These are phyloP conservation scores for Aspergillus felis DNA, from an alignment of 2,329 filamentous ascomycete genomes.

Conservation along the genomic window DNA sequence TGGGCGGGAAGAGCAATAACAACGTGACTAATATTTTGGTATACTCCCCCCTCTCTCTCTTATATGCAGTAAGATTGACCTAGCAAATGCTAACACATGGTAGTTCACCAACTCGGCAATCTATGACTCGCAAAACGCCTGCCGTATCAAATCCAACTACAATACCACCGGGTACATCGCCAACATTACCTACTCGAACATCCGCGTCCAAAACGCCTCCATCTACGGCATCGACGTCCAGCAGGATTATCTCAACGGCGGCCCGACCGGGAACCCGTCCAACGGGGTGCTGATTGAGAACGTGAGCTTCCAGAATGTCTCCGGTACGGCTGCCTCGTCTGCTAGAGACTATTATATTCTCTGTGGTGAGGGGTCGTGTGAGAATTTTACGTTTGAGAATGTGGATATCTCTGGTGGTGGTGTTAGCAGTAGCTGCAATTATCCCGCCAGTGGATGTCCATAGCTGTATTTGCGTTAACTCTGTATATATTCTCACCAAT, in stretches of 20 bases:
- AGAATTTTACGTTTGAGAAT: constrained; percentile 32
- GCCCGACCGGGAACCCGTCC: constrained; percentile 35
- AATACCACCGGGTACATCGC: constrained; percentile 37
- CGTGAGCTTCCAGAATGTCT: constrained; percentile 34
- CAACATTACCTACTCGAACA: constrained; percentile 47
- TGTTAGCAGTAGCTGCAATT: constrained; percentile 23
- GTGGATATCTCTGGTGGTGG: constrained; percentile 34
- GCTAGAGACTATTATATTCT: constrained; percentile 38
- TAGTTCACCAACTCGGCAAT: constrained; percentile 43
- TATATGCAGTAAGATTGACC: no score
- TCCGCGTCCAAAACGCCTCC: constrained; percentile 42
- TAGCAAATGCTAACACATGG: constrained; percentile 19
- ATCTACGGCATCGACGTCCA: constrained; percentile 51
- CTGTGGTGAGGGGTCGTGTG: constrained; percentile 39
- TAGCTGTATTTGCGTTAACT: neutral
- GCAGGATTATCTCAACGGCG: constrained; percentile 52
- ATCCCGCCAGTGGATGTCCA: constrained; percentile 3
- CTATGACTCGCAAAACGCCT: constrained; percentile 19
- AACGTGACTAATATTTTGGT: constrained; percentile 31
- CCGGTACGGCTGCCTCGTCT: constrained; percentile 25
- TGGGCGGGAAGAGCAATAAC: constrained; percentile 51
- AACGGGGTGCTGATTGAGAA: constrained; percentile 38
- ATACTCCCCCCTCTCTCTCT: no score
- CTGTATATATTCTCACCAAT: no score
- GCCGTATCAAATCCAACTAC: constrained; percentile 40